These are phyloP conservation scores for Tetrahymena borealis DNA, from an alignment of 73 alveolate species.

Conservation along the genomic window DNA sequence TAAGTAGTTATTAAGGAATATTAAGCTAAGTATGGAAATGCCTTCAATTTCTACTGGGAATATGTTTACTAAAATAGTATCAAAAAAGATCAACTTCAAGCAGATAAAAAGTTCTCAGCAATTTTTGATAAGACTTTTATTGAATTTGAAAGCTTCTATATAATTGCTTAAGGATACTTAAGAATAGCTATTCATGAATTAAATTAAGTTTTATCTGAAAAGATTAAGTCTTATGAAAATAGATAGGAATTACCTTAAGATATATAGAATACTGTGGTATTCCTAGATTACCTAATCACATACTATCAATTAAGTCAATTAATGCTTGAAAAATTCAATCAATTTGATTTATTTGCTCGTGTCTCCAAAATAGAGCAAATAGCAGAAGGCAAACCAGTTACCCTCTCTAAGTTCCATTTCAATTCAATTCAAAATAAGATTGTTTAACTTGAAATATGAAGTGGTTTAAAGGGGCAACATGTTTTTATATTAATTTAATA, in stretches of 20 bases:
- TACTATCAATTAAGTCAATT: conserved; percentile 13
- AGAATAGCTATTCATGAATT: conserved; percentile 27
- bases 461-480: no score
- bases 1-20: neutral
- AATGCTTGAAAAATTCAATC: conserved; percentile 17
- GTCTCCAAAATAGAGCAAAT: conserved; percentile 38
- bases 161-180: conserved; percentile 26
- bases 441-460: conserved; percentile 16
- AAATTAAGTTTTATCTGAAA: conserved; percentile 4
- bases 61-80: neutral
- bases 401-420: conserved; percentile 24
- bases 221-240: neutral
- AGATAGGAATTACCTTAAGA: neutral
- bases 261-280: conserved; percentile 14
- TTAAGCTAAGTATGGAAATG: neutral
- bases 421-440: conserved; percentile 29
- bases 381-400: conserved; percentile 44
- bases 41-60: neutral
- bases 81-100: neutral
- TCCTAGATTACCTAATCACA: conserved; percentile 33
- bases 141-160: conserved; percentile 44
- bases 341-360: conserved; percentile 17
- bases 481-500: neutral
- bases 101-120: conserved; percentile 38
- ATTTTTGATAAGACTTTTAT: conserved; percentile 29